These are phyloP conservation scores for Monilinia fructigena DNA, from an alignment of 2,329 filamentous ascomycete genomes.

Conservation along the genomic window DNA sequence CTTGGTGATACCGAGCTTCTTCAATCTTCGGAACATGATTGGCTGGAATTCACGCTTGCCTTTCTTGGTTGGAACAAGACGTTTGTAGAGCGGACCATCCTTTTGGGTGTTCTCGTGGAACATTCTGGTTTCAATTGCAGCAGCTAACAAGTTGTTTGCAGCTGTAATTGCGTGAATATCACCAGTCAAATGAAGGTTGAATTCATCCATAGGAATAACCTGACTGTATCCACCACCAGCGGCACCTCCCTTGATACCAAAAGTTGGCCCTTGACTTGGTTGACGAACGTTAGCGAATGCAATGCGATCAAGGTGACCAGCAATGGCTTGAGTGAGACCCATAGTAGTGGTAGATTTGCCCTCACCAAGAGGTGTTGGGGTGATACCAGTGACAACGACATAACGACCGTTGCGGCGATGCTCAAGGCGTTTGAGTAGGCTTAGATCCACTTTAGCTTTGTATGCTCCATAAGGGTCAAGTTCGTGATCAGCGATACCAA, in stretches of 20 bases:
- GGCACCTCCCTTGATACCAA: constrained; percentile 97
- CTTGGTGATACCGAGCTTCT: constrained; percentile 96
- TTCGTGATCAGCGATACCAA: constrained; percentile 85
- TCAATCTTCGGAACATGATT: constrained; percentile 87
- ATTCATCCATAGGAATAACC: constrained; percentile 99
- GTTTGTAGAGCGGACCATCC: constrained; percentile 80
- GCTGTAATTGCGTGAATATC: constrained; percentile 97
- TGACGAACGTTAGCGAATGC: constrained; percentile 97
- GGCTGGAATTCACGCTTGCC: constrained; percentile 83
- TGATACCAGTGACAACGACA: constrained; percentile 91
- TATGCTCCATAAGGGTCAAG: constrained; percentile 91
- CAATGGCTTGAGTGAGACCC: constrained; percentile 88
- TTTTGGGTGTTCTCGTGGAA: constrained; percentile 98
- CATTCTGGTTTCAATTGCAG: constrained; percentile 95
- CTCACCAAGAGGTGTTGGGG: constrained; percentile 92
- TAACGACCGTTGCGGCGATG: constrained; percentile 90
- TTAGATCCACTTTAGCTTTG: constrained; percentile 92
- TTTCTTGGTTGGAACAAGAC: constrained; percentile 86
- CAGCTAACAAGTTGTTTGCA: constrained; percentile 94
- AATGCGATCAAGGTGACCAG: constrained; percentile 81
- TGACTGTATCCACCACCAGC: constrained; percentile 98
- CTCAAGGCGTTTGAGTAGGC: constrained; percentile 75
- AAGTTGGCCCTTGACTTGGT: constrained; percentile 94
- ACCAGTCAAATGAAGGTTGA: constrained; percentile 95
- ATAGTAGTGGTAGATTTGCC: constrained; percentile 98